phyloP scores from a whole-genome alignment of 352 stramenopile species.

The Pythium folliculosum region DNA sequence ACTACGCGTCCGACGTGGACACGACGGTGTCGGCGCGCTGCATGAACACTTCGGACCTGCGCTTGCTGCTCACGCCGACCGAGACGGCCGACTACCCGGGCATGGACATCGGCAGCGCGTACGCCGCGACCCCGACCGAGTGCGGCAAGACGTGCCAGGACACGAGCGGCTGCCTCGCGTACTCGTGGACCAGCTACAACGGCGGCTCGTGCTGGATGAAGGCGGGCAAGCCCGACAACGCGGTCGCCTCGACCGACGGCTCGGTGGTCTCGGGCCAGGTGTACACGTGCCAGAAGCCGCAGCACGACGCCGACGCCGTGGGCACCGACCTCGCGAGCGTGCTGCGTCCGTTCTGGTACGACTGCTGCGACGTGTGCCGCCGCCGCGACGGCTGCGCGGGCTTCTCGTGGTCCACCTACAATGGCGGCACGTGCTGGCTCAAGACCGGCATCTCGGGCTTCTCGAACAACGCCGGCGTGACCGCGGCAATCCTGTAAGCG shows the following conservation, averaged over 20 bases:
- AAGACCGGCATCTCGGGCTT: conserved; percentile 26
- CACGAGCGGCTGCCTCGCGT: conserved; percentile 10
- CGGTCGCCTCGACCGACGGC: background rate
- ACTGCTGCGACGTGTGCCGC: conserved; percentile 12
- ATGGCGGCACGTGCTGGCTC: conserved; percentile 56
- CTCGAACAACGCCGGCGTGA: background rate
- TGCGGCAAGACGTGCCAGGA: conserved; percentile 8
- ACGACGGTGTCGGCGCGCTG: background rate
- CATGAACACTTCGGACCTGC: background rate
- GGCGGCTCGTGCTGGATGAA: conserved; percentile 49
- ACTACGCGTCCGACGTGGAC: background rate
- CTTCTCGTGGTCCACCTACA: conserved; percentile 44
- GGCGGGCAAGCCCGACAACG: background rate
- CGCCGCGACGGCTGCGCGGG: background rate
- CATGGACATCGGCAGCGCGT: no score
- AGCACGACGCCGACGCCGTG: background rate
- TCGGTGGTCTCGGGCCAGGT: conserved; percentile 14
- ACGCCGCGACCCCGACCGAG: no score
- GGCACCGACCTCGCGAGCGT: background rate
- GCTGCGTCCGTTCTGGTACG: no score
- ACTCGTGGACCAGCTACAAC: conserved; percentile 51
- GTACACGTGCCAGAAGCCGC: background rate
- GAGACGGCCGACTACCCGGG: background rate
- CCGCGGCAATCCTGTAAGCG: background rate
- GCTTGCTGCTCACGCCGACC: background rate